These are phyloP conservation scores for Apiospora koreana DNA, from an alignment of 2,329 filamentous ascomycete genomes.

Conservation along the genomic window DNA sequence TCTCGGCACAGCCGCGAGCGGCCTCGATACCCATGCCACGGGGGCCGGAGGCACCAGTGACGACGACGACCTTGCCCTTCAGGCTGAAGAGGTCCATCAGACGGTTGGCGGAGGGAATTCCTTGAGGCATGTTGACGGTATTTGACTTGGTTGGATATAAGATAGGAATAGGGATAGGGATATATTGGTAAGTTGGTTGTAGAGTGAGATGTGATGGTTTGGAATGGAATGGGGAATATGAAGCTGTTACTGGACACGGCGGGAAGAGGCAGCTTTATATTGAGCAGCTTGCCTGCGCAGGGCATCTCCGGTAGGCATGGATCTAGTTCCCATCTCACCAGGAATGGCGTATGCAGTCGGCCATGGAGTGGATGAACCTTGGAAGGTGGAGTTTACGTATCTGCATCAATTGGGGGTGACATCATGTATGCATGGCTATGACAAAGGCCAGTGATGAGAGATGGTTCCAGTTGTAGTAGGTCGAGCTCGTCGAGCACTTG, in stretches of 20 bases:
- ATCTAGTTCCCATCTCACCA: not conserved
- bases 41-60: slow-evolving; percentile 70
- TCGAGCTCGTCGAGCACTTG: not conserved
- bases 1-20: slow-evolving; percentile 69
- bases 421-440: slow-evolving; percentile 18
- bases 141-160: not conserved
- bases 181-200: not conserved
- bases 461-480: not conserved
- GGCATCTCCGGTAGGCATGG: not conserved
- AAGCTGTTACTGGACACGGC: not conserved
- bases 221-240: not conserved
- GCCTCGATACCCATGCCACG: slow-evolving; percentile 72
- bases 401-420: slow-evolving; percentile 10
- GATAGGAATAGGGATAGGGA: not conserved
- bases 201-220: not conserved
- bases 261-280: slow-evolving; percentile 9
- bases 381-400: not conserved
- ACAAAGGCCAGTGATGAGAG: slow-evolving; percentile 8
- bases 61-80: slow-evolving; percentile 71
- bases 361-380: not conserved
- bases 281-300: not conserved
- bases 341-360: not conserved
- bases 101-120: slow-evolving; percentile 56
- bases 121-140: slow-evolving; percentile 52
- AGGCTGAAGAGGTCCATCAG: slow-evolving; percentile 70